Evolutionary conservation across 176 grass and related monocot species (phyloP).

Genomic region (Carex scoparia): DNA sequence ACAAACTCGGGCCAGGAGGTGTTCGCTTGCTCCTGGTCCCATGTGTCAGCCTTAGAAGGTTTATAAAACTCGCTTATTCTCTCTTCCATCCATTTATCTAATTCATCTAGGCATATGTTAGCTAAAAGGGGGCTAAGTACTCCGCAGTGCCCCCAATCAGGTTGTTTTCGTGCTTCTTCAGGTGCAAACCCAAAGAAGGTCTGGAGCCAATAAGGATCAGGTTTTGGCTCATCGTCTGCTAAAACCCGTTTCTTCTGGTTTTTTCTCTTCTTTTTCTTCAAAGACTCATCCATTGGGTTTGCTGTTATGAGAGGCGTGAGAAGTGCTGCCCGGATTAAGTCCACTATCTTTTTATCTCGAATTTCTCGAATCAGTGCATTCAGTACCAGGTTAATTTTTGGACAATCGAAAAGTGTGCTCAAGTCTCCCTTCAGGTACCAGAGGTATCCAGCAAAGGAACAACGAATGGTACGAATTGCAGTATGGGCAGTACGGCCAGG

Average conservation of each 20-base stretch:
- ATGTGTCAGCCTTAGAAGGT: constrained; percentile 74
- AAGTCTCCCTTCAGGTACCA: constrained; percentile 97
- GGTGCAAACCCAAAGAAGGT: constrained; percentile 94
- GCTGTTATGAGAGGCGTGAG: constrained; percentile 50
- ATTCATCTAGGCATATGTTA: constrained; percentile 76
- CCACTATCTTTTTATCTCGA: constrained; percentile 75
- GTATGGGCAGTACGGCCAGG: constrained; percentile 74
- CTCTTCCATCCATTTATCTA: constrained; percentile 87
- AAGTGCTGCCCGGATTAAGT: constrained; percentile 71
- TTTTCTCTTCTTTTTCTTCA: constrained; percentile 80
- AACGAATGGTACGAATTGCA: constrained; percentile 66
- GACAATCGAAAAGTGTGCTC: constrained; percentile 66
- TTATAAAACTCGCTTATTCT: constrained; percentile 83
- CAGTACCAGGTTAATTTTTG: constrained; percentile 56
- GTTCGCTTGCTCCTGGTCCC: constrained; percentile 69
- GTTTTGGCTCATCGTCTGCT: constrained; percentile 87
- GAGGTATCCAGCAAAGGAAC: constrained; percentile 77
- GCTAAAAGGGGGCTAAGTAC: constrained; percentile 73
- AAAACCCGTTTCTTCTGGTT: constrained; percentile 93
- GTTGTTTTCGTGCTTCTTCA: constrained; percentile 64
- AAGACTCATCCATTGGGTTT: constrained; percentile 39
- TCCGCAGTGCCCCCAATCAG: constrained; percentile 87
- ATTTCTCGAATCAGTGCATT: constrained; percentile 77
- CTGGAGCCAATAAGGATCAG: constrained; percentile 85
- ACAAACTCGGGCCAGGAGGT: constrained; percentile 96